Evolutionary conservation across 108 stramenopile genomes (phyloP), one percentile per base, ranked within the genome.

Genomic region (Nannochloropsis gaditana): DNA sequence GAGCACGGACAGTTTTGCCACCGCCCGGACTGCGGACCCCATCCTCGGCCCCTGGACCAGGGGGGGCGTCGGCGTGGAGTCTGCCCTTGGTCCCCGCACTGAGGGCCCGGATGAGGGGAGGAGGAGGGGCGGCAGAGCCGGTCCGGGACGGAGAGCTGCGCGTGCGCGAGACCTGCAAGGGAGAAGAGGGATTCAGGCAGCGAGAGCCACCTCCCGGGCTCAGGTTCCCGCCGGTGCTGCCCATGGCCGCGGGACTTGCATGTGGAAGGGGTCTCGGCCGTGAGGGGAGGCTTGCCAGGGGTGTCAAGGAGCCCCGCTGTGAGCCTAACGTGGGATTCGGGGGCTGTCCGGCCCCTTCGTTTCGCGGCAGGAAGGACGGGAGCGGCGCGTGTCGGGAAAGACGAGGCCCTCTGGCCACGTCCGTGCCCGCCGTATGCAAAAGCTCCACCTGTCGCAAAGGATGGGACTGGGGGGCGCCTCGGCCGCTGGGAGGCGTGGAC

Each of bases 171-270:
- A 73, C 3, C n/a, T 73, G 59, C 2, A 73, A n/a, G n/a, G 59
- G 59, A 73, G 5, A 8, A 8, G 59, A n/a, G n/a, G 59, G 8
- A 73, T 5, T 73, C 19, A 73, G 59, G 4, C 19, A 73, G 59
- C 59, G n/a, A 73, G n/a, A 15, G 59, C 59, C 59, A n/a, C 59
- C 19, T n/a, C 59, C 59, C 59, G 59, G 59, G 59, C 59, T 73
- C 19, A n/a, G 10, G 15, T 50, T 50, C 10, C 47, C 47, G 47
- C 47, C 15, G 47, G 11, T 50, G 47, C 59, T 73, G 59, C 59
- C n/a, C 19, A 15, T 73, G 59, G 31, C 31, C 31, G 31, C 31
- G 31, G 31, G 31, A 31, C 31, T 31, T 31, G 31, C 31, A 31
- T 31, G 31, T 31, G 31, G 31, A 31, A 31, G 31, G 31, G 31